Base-by-base conservation (phyloP, 305 asterid species). In the Plantago rigida region DNA sequence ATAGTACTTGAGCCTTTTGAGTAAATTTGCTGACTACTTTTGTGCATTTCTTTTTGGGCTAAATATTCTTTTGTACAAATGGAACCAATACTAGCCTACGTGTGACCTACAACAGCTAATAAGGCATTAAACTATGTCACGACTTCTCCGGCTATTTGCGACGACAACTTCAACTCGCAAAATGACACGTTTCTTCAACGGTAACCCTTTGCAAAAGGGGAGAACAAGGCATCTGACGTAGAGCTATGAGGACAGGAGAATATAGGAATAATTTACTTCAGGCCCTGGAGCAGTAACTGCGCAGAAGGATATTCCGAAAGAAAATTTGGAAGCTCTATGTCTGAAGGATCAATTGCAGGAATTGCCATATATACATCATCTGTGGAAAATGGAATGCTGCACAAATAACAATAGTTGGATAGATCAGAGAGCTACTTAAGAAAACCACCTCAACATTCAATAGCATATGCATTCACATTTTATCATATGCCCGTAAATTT, bases 311-410 rank as follows among this genome's bases (percentile, higher is more conserved):
- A 81, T 49, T 91, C 94, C 9, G 95, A 71, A 44, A 87, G 71
- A 69, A 86, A 84, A 64, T 77, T 62, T 1, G 95, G 99, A 60
- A 77, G 83, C 59, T 82, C 93, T 29, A 82, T 70, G 47, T 80
- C 89, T 52, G 94, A 79, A 62, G 91, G 94, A 59, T 88, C 94
- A 13, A 86, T 69, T 42, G 81, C 81, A 8, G 93, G 90, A 74
- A 92, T 89, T 41, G 99, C 96, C 99, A 88, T 84, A 62, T 88
- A 88, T 63, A 92, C 86, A 75, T 92, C 99, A 68, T 92, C 99
- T 0, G 96, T 84, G 62, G 95, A 83, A 81, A 92, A 92, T 3
- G 99, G 96, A 64, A 92, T 86, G 83, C 99, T 92, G 79, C 84
- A 73, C 58, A 31, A 66, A 28, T 45, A 44, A 65, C 6, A 13